A percentile compares a stretch with the other conserved stretches of the same genome.
These are phyloP conservation scores for Thielaviopsis punctulata DNA, from an alignment of 2,329 filamentous ascomycete species.

Conservation along the genomic window DNA sequence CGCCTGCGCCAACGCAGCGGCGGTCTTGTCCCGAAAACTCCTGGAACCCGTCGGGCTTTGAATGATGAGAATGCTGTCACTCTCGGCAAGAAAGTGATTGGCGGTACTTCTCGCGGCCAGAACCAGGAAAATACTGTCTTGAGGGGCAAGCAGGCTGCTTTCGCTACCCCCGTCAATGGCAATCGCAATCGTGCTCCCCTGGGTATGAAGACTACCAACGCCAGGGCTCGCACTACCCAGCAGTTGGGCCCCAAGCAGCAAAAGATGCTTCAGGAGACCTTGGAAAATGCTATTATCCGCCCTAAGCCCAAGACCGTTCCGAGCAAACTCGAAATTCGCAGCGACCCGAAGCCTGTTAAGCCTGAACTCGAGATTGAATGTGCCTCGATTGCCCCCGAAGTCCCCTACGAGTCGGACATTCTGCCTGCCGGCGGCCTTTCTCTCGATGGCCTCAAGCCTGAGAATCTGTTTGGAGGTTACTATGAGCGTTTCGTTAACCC, in stretches of 20 bases:
- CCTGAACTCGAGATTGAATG: conserved; percentile 61
- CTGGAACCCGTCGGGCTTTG: conserved; percentile 51
- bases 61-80: conserved; percentile 63
- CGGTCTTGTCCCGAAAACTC: conserved; percentile 52
- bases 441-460: conserved; percentile 38
- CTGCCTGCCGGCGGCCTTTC: conserved; percentile 40
- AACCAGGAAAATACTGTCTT: conserved; percentile 8
- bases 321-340: conserved; percentile 43
- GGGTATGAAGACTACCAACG: conserved; percentile 92
- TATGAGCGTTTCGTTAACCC: conserved; percentile 42
- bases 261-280: conserved; percentile 35
- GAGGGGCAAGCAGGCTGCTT: conserved; percentile 7
- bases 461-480: conserved; percentile 44
- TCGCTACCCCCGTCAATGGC: conserved; percentile 14
- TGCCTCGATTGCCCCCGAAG: conserved; percentile 53
- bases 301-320: conserved; percentile 39
- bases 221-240: conserved; percentile 51
- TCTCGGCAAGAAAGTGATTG: conserved; percentile 10
- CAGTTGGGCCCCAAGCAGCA: conserved; percentile 43
- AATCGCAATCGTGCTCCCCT: conserved; percentile 57
- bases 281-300: conserved; percentile 34
- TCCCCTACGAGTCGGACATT: conserved; percentile 52
- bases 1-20: conserved; percentile 30
- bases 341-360: conserved; percentile 22
- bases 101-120: conserved; percentile 4